phyloP scores from a whole-genome alignment of 805 yeast species.

The Pichia thaimueangensis region DNA sequence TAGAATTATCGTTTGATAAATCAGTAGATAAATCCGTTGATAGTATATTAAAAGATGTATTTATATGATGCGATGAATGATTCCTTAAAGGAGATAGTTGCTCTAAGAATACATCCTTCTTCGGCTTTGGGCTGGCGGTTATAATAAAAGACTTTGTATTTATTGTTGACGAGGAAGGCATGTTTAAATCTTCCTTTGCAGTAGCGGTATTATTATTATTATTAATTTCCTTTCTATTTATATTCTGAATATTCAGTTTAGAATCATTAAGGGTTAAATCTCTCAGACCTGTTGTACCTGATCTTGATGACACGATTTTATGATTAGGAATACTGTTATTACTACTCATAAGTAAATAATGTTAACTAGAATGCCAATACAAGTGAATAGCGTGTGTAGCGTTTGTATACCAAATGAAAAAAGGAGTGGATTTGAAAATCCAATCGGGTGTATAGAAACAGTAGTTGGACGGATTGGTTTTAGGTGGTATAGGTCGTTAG shows the following conservation, averaged over 20 bases:
- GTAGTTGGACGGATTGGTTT: no score
- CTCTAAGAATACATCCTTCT: not conserved
- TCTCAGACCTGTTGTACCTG: not conserved
- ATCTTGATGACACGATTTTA: no score
- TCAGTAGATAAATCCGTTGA: not conserved
- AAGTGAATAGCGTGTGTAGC: no score
- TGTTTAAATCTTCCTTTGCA: not conserved
- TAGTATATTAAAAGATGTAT: not conserved
- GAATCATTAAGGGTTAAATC: conserved; percentile 1
- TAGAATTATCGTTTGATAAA: not conserved
- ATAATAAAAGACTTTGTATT: not conserved
- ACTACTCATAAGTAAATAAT: no score
- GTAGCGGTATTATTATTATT: not conserved
- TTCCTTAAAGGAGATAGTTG: not conserved
- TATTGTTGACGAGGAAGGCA: not conserved
- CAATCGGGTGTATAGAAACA: no score
- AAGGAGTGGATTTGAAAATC: no score
- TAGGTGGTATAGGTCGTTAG: no score
- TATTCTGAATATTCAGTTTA: conserved; percentile 1
- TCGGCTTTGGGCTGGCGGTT: no score
- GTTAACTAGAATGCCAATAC: no score
- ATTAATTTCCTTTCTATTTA: no score
- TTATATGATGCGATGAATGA: not conserved
- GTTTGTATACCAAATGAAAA: no score
- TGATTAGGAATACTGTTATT: no score